Percentiles rank a stretch among this genome's conserved stretches.
Conservation (phyloP, 805 yeast species). For the Candida boidinii region DNA sequence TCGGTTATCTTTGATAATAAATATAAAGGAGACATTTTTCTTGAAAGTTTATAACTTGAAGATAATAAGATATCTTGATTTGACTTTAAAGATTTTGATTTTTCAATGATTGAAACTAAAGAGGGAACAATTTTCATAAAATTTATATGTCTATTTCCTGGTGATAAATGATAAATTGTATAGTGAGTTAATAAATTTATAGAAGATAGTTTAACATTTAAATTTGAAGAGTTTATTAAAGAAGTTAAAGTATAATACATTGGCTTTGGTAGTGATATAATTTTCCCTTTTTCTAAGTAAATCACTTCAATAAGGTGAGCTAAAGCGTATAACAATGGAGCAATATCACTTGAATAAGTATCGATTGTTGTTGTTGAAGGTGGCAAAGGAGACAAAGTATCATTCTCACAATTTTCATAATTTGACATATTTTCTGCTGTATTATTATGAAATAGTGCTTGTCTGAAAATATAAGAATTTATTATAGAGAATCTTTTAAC, state of each 20-base stretch:
- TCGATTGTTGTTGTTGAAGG: conserved; percentile 12
- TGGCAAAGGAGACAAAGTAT: conserved; percentile 11
- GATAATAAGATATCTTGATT: conserved; percentile 10
- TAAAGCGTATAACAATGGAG: conserved; percentile 18
- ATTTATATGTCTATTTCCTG: conserved; percentile 9
- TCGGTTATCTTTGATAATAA: conserved; percentile 25
- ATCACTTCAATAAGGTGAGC: conserved; percentile 12
- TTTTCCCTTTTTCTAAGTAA: conserved; percentile 1
- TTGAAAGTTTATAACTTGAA: conserved; percentile 15
- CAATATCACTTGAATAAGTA: conserved; percentile 10
- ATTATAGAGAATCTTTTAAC: conserved; percentile 13
- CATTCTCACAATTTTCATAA: conserved; percentile 10
- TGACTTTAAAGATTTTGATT: conserved; percentile 10
- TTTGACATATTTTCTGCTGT: conserved; percentile 5
- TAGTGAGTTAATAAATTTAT: conserved; percentile 21
- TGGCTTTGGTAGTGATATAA: conserved; percentile 14
- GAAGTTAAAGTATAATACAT: conserved; percentile 18
- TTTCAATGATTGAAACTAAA: conserved; percentile 13
- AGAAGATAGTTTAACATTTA: conserved; percentile 16
- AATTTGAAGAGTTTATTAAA: conserved; percentile 15
- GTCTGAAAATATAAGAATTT: conserved; percentile 15
- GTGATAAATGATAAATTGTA: conserved; percentile 9
- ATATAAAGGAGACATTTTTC: conserved; percentile 25
- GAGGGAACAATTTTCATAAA: conserved; percentile 17
- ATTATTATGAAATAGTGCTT: conserved; percentile 11